phyloP scores from a whole-genome alignment of 176 grass and related monocot genomes.

The Puya raimondii region DNA sequence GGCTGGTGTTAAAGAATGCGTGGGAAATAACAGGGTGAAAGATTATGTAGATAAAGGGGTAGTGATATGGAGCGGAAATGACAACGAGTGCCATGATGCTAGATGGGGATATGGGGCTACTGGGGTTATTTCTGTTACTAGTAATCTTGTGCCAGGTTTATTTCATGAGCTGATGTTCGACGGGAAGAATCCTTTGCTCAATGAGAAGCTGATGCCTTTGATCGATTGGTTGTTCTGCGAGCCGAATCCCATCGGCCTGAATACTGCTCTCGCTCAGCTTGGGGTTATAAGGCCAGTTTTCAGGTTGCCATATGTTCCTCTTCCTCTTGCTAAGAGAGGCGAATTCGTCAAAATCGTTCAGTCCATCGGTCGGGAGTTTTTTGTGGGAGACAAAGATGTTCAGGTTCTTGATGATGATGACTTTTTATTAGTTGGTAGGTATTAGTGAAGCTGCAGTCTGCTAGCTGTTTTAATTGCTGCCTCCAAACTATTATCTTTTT shows the following conservation, averaged over 20 bases:
- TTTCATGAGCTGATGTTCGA: slow-evolving; percentile 57
- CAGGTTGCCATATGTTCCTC: slow-evolving; percentile 28
- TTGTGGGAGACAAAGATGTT: slow-evolving; percentile 59
- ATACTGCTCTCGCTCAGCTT: slow-evolving; percentile 28
- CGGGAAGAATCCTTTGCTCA: slow-evolving; percentile 37
- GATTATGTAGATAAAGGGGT: slow-evolving; percentile 57
- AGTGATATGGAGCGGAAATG: slow-evolving; percentile 77
- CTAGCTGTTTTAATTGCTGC: too few relatives aligned
- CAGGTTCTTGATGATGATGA: slow-evolving; percentile 62
- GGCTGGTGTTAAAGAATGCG: slow-evolving; percentile 83
- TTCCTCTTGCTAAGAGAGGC: slow-evolving; percentile 18
- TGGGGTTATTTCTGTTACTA: slow-evolving; percentile 68
- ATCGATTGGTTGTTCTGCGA: slow-evolving; percentile 28
- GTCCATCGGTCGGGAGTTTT: slow-evolving; percentile 50
- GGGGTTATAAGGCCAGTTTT: slow-evolving; percentile 23
- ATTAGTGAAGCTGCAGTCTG: slow-evolving; percentile 19
- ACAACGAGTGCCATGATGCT: slow-evolving; percentile 73
- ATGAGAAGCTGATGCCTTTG: slow-evolving; percentile 24
- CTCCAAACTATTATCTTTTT: too few relatives aligned
- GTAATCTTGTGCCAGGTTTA: slow-evolving; percentile 79
- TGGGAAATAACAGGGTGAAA: slow-evolving; percentile 59
- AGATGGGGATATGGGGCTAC: slow-evolving; percentile 54
- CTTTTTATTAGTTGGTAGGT: slow-evolving; percentile 65
- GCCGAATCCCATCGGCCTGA: slow-evolving; percentile 29
- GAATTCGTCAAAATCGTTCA: slow-evolving; percentile 29